Evolutionary conservation across 2,329 filamentous ascomycete genomes (phyloP).

Genomic region (Aspergillus sclerotialis): DNA sequence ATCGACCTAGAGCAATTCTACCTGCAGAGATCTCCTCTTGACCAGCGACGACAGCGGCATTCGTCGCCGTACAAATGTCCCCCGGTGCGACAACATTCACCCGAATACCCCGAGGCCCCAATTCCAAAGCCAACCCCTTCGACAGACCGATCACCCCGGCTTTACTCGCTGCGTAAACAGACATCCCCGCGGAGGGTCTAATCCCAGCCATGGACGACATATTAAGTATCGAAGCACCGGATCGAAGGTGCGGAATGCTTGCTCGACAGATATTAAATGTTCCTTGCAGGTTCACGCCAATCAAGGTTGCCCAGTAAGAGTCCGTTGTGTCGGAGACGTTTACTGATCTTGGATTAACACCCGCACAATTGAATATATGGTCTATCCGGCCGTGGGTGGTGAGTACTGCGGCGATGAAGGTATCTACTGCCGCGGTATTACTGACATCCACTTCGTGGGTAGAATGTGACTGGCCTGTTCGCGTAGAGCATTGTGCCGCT

Average conservation of each 20-base stretch:
- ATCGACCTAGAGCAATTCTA: slow-evolving; percentile 26
- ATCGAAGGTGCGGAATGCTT: slow-evolving; percentile 32
- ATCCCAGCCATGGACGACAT: slow-evolving; percentile 31
- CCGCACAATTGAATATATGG: slow-evolving; percentile 38
- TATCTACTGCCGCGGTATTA: neutral
- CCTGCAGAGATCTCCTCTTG: slow-evolving; percentile 30
- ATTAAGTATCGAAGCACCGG: slow-evolving; percentile 31
- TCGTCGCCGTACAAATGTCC: slow-evolving; percentile 43
- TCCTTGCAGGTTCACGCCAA: slow-evolving; percentile 41
- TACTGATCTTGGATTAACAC: slow-evolving; percentile 42
- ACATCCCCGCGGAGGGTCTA: slow-evolving; percentile 11
- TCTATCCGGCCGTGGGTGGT: slow-evolving; percentile 12
- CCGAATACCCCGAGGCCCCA: slow-evolving; percentile 12
- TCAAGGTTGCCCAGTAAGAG: slow-evolving; percentile 42
- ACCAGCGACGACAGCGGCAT: slow-evolving; percentile 44
- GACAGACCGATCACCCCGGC: slow-evolving; percentile 17
- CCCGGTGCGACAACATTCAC: slow-evolving; percentile 23
- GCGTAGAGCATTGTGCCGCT: neutral
- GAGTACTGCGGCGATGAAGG: neutral
- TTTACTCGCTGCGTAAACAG: slow-evolving; percentile 24
- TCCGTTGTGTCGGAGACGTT: slow-evolving; percentile 37
- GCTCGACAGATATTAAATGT: slow-evolving; percentile 41
- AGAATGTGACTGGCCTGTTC: neutral
- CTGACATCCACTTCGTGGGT: neutral
- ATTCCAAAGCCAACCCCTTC: slow-evolving; percentile 16